Percentiles rank a stretch among this genome's conserved stretches.
phyloP scores from a whole-genome alignment of 441 rosid species.

The Pelargonium cotyledonis region DNA sequence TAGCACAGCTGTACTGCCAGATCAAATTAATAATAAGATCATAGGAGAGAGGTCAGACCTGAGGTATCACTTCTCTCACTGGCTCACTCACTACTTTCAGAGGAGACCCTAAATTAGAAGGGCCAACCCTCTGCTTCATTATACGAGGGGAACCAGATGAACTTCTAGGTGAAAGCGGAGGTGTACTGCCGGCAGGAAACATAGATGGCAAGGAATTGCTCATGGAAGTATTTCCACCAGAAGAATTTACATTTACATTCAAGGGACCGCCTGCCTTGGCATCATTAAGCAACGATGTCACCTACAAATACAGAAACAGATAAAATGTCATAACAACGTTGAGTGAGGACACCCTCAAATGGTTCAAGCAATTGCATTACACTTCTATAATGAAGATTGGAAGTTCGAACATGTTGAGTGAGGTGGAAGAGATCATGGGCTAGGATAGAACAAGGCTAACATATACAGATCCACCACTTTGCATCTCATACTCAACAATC shows the following conservation, averaged over 20 bases:
- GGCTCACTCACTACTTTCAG: constrained; percentile 76
- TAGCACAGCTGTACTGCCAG: background rate
- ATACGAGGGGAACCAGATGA: constrained; percentile 82
- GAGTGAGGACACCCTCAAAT: background rate
- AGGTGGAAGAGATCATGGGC: background rate
- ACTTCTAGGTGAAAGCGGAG: constrained; percentile 97
- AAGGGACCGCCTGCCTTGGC: constrained; percentile 68
- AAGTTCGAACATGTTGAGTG: background rate
- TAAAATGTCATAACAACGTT: constrained; percentile 7
- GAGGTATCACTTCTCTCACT: constrained; percentile 78
- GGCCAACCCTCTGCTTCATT: constrained; percentile 63
- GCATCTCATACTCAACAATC: background rate
- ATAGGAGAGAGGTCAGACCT: constrained; percentile 41
- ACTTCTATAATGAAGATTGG: background rate
- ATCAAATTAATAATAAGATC: background rate
- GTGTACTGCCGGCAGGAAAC: constrained; percentile 92
- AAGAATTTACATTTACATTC: constrained; percentile 51
- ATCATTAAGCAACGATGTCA: constrained; percentile 66
- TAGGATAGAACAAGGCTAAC: background rate
- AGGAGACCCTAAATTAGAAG: constrained; percentile 79
- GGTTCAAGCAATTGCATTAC: background rate
- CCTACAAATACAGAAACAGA: constrained; percentile 32
- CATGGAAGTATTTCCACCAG: constrained; percentile 42
- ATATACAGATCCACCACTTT: background rate
- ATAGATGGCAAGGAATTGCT: constrained; percentile 71